Conservation (phyloP, 2,329 filamentous ascomycete species). For the Diaporthe batatas region DNA sequence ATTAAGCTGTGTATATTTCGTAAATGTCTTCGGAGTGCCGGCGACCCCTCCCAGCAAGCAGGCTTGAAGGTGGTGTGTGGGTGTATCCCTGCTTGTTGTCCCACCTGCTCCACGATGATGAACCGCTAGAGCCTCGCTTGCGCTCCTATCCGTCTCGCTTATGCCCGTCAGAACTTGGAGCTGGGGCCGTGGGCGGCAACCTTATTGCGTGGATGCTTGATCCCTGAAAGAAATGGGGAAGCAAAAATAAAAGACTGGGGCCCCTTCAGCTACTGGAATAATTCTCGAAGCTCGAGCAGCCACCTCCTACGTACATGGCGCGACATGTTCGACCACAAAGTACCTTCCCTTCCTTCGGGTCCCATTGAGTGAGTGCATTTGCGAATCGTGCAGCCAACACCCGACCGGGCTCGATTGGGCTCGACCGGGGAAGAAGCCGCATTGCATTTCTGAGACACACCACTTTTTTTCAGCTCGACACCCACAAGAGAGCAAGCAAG, state of each 20-base stretch:
- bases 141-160: constrained; percentile 35
- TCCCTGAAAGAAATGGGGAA: constrained; percentile 22
- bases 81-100: constrained; percentile 7
- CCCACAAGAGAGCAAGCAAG: not conserved
- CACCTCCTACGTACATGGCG: not conserved
- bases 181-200: constrained; percentile 15
- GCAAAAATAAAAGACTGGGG: constrained; percentile 20
- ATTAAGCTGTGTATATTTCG: not conserved
- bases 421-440: not conserved
- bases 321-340: not conserved
- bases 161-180: constrained; percentile 31
- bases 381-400: not conserved
- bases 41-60: not conserved
- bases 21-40: too few species aligned
- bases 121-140: constrained; percentile 34
- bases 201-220: constrained; percentile 34
- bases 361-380: not conserved
- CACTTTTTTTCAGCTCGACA: constrained; percentile 12
- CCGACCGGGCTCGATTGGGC: not conserved
- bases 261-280: not conserved
- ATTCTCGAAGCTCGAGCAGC: not conserved
- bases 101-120: constrained; percentile 15
- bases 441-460: not conserved
- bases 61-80: not conserved
- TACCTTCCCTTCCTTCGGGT: not conserved